Base-by-base conservation (phyloP, 805 yeast genomes). In the Clavispora carvajalis region DNA sequence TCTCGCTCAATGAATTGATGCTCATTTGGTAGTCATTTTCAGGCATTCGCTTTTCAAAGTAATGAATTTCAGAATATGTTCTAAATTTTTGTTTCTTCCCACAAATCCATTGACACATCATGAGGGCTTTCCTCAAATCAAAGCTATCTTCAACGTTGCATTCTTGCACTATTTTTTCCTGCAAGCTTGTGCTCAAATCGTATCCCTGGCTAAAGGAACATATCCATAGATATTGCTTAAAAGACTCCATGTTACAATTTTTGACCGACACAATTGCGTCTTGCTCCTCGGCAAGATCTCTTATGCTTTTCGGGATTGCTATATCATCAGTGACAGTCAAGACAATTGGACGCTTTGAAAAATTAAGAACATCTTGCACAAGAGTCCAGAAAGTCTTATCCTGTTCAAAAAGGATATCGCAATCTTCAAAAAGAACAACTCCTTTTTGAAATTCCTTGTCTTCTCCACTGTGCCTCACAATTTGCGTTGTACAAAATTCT, bases 321-420 rank as follows among this genome's bases (percentile, higher is more conserved):
- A 56, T 53, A 2, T 65, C 39, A 45, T 77, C 78, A 7, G 70
- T 63, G 53, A 90, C 84, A 0, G 89, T 82, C 11, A 87, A 46
- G 1, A 85, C 71, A 0, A 87, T 71, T 0, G 95, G 95, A 39
- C 90, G 63, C 48, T 86, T 68, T 0, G 87, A 73, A 13, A 74
- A 71, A 26, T 69, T 67, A 29, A 88, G 59, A 11, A 86, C 69
- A 36, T 77, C 81, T 34, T 74, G 76, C 2, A 88, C 70, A 2
- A 82, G 79, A 1, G 70, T 54, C 96, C 97, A 93, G 55, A 91
- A 90, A 2, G 79, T 79, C 41, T 75, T 77, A 52, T 93, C 98
- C 23, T 76, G 79, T 39, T 79, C 87, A 52, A 83, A 87, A 15
- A 90, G 58, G 9, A 86, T 67, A 56, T 91, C 96, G 30, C 85